Evolutionary conservation across 2,329 filamentous ascomycete species (phyloP).

Genomic region (Monilinia aucupariae): DNA sequence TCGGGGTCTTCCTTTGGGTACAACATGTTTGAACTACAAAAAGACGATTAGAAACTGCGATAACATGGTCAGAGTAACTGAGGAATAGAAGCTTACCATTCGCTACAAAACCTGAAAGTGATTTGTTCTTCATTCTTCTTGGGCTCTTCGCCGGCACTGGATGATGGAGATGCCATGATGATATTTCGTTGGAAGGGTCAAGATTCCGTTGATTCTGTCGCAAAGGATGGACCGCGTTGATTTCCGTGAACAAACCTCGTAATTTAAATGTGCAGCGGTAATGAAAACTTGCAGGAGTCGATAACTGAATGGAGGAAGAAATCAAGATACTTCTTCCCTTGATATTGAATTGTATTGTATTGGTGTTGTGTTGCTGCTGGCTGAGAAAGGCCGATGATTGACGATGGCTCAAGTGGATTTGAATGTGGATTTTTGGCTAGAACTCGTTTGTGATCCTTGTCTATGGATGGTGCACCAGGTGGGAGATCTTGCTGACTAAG

Average conservation of each 20-base stretch:
- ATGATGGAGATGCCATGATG: conserved; percentile 54
- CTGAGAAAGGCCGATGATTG: conserved; percentile 11
- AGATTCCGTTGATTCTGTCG: neutral
- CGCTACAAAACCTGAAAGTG: conserved; percentile 95
- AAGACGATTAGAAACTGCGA: conserved; percentile 24
- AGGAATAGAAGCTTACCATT: conserved; percentile 57
- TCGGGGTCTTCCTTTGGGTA: conserved; percentile 93
- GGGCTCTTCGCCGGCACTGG: conserved; percentile 41
- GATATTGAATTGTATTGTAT: neutral
- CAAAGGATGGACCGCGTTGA: neutral
- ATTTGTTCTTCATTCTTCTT: conserved; percentile 66
- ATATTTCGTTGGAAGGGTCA: neutral
- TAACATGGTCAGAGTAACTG: conserved; percentile 16
- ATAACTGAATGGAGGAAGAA: neutral
- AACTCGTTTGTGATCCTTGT: neutral
- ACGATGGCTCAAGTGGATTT: conserved; percentile 5
- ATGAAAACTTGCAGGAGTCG: neutral
- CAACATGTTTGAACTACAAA: conserved; percentile 79
- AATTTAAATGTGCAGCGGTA: neutral
- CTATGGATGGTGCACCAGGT: neutral
- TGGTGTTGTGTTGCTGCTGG: neutral
- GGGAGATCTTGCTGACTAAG: neutral
- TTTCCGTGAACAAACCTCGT: neutral
- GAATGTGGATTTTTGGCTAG: conserved; percentile 6
- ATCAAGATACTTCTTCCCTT: neutral